phyloP scores from a whole-genome alignment of 2,329 filamentous ascomycete genomes.

The Monascus ruber region DNA sequence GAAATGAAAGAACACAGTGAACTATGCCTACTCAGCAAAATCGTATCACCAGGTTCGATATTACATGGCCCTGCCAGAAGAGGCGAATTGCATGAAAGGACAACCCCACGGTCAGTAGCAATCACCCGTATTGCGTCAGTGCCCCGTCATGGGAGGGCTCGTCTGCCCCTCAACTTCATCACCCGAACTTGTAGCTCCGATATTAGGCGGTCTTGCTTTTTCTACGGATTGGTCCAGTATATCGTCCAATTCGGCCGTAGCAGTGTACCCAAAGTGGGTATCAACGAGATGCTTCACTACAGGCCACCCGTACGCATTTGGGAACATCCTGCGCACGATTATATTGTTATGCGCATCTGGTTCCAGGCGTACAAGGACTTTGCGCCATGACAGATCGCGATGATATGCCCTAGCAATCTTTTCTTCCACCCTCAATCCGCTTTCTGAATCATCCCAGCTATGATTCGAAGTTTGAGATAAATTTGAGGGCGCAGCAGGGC shows the following conservation, averaged over 20 bases:
- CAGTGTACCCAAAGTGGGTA: slow-evolving; percentile 77
- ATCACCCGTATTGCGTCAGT: too few relatives aligned
- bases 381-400: slow-evolving; percentile 82
- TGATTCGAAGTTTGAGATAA: slow-evolving; percentile 5
- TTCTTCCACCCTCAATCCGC: slow-evolving; percentile 78
- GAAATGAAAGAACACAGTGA: too few relatives aligned
- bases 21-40: too few relatives aligned
- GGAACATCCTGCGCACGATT: slow-evolving; percentile 89
- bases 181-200: slow-evolving; percentile 51
- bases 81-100: too few relatives aligned
- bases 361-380: slow-evolving; percentile 88
- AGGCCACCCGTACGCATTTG: slow-evolving; percentile 95
- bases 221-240: slow-evolving; percentile 57
- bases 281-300: slow-evolving; percentile 92
- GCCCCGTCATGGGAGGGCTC: not conserved
- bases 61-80: too few relatives aligned
- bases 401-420: slow-evolving; percentile 97
- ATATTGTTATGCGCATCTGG: slow-evolving; percentile 99
- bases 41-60: too few relatives aligned
- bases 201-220: slow-evolving; percentile 50
- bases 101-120: too few relatives aligned
- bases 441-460: slow-evolving; percentile 10
- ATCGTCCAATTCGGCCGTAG: slow-evolving; percentile 53
- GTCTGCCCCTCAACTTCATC: slow-evolving; percentile 46
- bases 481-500: slow-evolving; percentile 3